A percentile compares a stretch with the other conserved stretches of the same genome.
Conservation (phyloP, 148 eudicot species). For the Rhododendron simsii region DNA sequence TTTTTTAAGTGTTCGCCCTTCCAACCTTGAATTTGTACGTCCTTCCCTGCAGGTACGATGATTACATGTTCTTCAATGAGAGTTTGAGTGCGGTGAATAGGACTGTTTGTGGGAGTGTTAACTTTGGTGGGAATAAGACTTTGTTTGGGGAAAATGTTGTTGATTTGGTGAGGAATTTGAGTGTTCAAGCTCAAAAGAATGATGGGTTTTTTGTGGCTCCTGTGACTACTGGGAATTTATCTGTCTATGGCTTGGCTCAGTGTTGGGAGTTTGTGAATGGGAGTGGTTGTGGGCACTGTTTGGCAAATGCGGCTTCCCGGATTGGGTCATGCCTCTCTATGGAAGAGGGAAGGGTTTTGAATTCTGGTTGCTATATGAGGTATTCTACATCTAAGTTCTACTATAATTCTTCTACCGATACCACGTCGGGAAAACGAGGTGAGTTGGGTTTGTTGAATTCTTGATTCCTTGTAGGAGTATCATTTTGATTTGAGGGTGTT, state of each 20-base stretch:
- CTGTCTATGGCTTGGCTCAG: conserved; percentile 50
- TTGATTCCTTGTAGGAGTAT: neutral
- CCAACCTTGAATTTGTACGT: neutral
- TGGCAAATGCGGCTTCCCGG: conserved; percentile 22
- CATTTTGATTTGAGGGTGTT: neutral
- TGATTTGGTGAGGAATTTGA: conserved; percentile 30
- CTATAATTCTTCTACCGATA: conserved; percentile 16
- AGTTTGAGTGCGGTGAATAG: conserved; percentile 18
- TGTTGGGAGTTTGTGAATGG: conserved; percentile 44
- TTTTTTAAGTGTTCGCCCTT: neutral
- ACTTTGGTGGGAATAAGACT: conserved; percentile 24
- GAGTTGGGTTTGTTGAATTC: conserved; percentile 5
- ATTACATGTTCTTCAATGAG: conserved; percentile 29
- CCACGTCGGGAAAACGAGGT: conserved; percentile 15
- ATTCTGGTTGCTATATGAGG: conserved; percentile 54
- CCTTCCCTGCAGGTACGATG: conserved; percentile 19
- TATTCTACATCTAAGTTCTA: conserved; percentile 41
- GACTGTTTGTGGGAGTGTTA: conserved; percentile 23
- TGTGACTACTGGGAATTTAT: conserved; percentile 18
- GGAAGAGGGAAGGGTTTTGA: conserved; percentile 38
- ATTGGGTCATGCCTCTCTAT: conserved; percentile 28
- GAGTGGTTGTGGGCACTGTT: conserved; percentile 37
- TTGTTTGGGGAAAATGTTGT: conserved; percentile 17
- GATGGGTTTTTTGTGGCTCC: conserved; percentile 30
- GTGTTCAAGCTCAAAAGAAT: conserved; percentile 17